These are phyloP conservation scores for Boletus sp. DNA, from an alignment of 1,284 basidiomycete species.

Conservation along the genomic window DNA sequence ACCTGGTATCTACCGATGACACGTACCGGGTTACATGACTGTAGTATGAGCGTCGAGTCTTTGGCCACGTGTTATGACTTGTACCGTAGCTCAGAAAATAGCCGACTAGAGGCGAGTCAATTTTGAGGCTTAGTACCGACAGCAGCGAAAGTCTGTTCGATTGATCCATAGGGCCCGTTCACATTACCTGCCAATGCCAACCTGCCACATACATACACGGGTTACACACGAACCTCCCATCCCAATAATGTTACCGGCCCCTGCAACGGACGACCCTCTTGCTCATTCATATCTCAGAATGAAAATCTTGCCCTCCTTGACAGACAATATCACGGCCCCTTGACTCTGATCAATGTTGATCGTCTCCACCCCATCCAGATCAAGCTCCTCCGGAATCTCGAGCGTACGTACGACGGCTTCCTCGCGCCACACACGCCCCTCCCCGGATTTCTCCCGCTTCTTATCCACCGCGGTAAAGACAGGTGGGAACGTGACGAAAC, in stretches of 20 bases:
- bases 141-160: too few relatives aligned
- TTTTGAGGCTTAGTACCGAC: too few relatives aligned
- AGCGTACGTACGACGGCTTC: slow-evolving; percentile 61
- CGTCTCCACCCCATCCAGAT: slow-evolving; percentile 67
- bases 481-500: slow-evolving; percentile 72
- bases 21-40: too few relatives aligned
- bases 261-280: background rate
- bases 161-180: too few relatives aligned
- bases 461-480: slow-evolving; percentile 44
- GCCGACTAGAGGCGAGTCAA: too few relatives aligned
- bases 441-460: slow-evolving; percentile 24
- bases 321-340: slow-evolving; percentile 70
- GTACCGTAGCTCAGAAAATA: too few relatives aligned
- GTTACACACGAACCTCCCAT: background rate
- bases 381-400: slow-evolving; percentile 63
- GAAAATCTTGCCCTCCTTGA: slow-evolving; percentile 69
- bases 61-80: too few relatives aligned
- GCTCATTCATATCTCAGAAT: slow-evolving; percentile 68
- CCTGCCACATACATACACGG: too few relatives aligned
- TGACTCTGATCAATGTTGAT: slow-evolving; percentile 78
- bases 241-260: too few relatives aligned
- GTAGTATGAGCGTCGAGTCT: too few relatives aligned
- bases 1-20: too few relatives aligned
- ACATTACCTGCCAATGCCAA: too few relatives aligned
- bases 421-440: slow-evolving; percentile 28